Conservation (phyloP, 1,139 yeast genomes). For the Hemisphaericaspora xylofermentans region DNA sequence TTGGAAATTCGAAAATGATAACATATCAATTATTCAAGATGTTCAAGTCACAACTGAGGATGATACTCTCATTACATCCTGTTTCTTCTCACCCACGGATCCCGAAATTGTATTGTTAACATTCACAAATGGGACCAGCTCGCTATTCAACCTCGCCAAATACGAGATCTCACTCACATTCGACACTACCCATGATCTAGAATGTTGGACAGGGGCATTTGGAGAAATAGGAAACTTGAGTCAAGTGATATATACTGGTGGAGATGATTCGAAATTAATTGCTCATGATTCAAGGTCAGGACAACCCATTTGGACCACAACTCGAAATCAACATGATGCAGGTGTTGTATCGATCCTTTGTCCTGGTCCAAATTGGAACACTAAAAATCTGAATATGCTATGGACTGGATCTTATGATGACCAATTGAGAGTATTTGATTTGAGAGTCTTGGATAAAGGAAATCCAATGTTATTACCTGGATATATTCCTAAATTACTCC, state of each 20-base stretch:
- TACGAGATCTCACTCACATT: conserved; percentile 19
- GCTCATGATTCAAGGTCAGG: conserved; percentile 69
- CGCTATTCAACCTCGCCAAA: conserved; percentile 26
- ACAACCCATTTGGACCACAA: conserved; percentile 51
- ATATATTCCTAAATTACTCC: conserved; percentile 44
- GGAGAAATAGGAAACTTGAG: conserved; percentile 55
- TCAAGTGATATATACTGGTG: conserved; percentile 78
- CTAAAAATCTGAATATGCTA: conserved; percentile 48
- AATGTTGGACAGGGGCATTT: conserved; percentile 88
- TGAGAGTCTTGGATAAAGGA: conserved; percentile 51
- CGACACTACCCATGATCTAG: conserved; percentile 55
- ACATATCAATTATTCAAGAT: conserved; percentile 22
- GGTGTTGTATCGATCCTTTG: conserved; percentile 82
- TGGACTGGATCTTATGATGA: conserved; percentile 97
- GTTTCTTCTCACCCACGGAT: conserved; percentile 54
- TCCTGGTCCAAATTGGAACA: conserved; percentile 41
- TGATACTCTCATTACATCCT: conserved; percentile 60
- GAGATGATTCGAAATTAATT: conserved; percentile 77
- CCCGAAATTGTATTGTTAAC: conserved; percentile 45
- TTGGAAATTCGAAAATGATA: conserved; percentile 48
- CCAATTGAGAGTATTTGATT: conserved; percentile 63
- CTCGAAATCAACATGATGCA: conserved; percentile 68
- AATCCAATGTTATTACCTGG: conserved; percentile 44
- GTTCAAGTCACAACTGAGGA: conserved; percentile 42
- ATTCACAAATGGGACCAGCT: conserved; percentile 56